Evolutionary conservation across 352 stramenopile species (phyloP).

Genomic region (Phytopythium montanum): DNA sequence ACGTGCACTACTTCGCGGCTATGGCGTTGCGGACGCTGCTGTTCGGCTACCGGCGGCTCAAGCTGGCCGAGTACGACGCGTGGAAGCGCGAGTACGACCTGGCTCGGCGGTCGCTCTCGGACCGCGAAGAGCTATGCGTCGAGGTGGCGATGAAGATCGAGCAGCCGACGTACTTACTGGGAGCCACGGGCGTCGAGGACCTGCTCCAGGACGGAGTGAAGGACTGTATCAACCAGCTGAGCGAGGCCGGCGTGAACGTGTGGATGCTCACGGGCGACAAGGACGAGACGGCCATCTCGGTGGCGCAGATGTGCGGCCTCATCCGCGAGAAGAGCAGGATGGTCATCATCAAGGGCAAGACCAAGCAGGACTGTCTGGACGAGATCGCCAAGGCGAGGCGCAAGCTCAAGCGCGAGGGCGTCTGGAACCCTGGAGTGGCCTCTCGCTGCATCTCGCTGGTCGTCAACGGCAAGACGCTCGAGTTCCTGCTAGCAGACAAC

Average conservation of each 20-base stretch:
- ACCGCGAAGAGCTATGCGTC: slow-evolving; percentile 60
- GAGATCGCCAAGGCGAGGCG: slow-evolving; percentile 71
- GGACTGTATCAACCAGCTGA: slow-evolving; percentile 94
- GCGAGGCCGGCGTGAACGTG: slow-evolving; percentile 96
- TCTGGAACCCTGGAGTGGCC: slow-evolving; percentile 73
- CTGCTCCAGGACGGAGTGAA: slow-evolving; percentile 95
- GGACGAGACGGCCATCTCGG: slow-evolving; percentile 98
- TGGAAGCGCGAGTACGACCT: slow-evolving; percentile 81
- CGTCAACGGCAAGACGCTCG: slow-evolving; percentile 79
- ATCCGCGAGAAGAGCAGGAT: slow-evolving; percentile 77
- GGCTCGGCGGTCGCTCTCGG: slow-evolving; percentile 57
- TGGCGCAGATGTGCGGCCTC: slow-evolving; percentile 95
- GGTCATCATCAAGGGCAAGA: slow-evolving; percentile 82
- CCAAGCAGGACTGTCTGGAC: slow-evolving; percentile 71
- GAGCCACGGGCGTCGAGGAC: slow-evolving; percentile 97
- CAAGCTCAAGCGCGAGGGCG: slow-evolving; percentile 72
- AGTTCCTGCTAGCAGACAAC: slow-evolving; percentile 57
- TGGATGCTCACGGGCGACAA: slow-evolving; percentile 99
- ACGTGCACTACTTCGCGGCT: slow-evolving; percentile 86
- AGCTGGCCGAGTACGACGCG: slow-evolving; percentile 41
- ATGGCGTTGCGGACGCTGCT: slow-evolving; percentile 87
- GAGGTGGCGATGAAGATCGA: slow-evolving; percentile 77
- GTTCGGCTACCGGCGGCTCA: slow-evolving; percentile 73
- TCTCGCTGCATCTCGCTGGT: slow-evolving; percentile 76
- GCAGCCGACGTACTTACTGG: slow-evolving; percentile 86